Evolutionary conservation across 768 basidiomycete species (phyloP).

Genomic region (Russula earlei): DNA sequence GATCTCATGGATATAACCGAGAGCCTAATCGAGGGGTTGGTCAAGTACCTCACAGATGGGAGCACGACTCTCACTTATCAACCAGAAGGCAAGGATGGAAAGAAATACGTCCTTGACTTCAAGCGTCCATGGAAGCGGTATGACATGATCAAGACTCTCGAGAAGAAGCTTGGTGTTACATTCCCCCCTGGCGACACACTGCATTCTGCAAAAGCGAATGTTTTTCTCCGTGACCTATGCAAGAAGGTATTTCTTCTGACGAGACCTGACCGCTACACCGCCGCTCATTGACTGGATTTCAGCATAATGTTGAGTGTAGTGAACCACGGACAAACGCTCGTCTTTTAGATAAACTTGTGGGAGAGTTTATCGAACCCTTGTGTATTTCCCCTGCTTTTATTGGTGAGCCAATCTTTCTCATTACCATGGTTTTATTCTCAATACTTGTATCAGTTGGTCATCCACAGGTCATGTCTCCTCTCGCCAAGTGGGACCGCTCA

Average conservation of each 20-base stretch:
- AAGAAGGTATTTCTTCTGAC: slow-evolving; percentile 48
- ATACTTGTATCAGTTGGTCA: slow-evolving; percentile 61
- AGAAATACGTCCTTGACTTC: slow-evolving; percentile 77
- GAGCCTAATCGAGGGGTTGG: slow-evolving; percentile 79
- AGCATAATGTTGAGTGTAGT: slow-evolving; percentile 95
- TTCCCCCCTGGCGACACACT: slow-evolving; percentile 91
- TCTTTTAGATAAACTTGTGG: slow-evolving; percentile 97
- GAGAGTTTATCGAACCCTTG: slow-evolving; percentile 94
- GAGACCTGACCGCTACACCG: not conserved
- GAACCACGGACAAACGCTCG: slow-evolving; percentile 94
- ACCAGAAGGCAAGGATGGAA: slow-evolving; percentile 86
- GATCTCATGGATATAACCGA: slow-evolving; percentile 98
- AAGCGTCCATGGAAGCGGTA: slow-evolving; percentile 94
- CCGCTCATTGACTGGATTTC: not conserved
- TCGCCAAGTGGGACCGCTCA: slow-evolving; percentile 98
- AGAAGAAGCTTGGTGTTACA: slow-evolving; percentile 84
- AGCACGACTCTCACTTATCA: slow-evolving; percentile 76
- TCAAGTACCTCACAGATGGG: slow-evolving; percentile 76
- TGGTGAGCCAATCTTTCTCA: slow-evolving; percentile 34
- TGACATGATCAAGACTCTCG: slow-evolving; percentile 95
- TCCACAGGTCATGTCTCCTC: slow-evolving; percentile 98
- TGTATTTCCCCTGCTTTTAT: slow-evolving; percentile 97
- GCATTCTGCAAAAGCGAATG: slow-evolving; percentile 80
- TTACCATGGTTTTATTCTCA: not conserved
- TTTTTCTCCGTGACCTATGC: slow-evolving; percentile 78